Percentiles rank a stretch among this genome's conserved stretches.
phyloP scores from a whole-genome alignment of 2,329 filamentous ascomycete genomes.

The Botryotinia globosa region DNA sequence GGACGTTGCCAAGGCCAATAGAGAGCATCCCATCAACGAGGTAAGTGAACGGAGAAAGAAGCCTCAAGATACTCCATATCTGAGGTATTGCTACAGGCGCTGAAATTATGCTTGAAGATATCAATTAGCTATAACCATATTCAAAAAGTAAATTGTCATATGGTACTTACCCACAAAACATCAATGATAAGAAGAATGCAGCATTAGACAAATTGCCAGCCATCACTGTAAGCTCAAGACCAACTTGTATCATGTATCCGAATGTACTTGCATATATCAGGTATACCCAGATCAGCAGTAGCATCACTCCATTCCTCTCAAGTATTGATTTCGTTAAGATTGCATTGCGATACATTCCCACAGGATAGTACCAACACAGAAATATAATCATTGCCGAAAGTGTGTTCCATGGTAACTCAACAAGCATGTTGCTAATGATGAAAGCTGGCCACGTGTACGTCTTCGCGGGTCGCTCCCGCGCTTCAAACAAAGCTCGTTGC shows the following conservation, averaged over 20 bases:
- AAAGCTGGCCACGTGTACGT: constrained; percentile 72
- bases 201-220: constrained; percentile 75
- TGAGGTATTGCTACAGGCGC: constrained; percentile 59
- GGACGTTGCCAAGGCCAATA: constrained; percentile 64
- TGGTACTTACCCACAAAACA: constrained; percentile 56
- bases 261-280: constrained; percentile 81
- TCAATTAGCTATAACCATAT: neutral
- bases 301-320: constrained; percentile 74
- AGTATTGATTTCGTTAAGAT: constrained; percentile 55
- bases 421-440: constrained; percentile 69
- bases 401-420: constrained; percentile 79
- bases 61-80: constrained; percentile 86
- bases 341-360: constrained; percentile 73
- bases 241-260: constrained; percentile 72
- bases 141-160: neutral
- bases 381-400: constrained; percentile 74
- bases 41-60: constrained; percentile 79
- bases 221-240: constrained; percentile 70
- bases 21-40: constrained; percentile 70
- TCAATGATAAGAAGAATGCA: constrained; percentile 67
- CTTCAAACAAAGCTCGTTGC: constrained; percentile 55
- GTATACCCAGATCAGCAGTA: constrained; percentile 72
- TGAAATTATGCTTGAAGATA: constrained; percentile 61
- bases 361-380: constrained; percentile 82
- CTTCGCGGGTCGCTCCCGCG: constrained; percentile 71